Evolutionary conservation across 1,284 basidiomycete genomes (phyloP).

Genomic region (Mixia osmundae): DNA sequence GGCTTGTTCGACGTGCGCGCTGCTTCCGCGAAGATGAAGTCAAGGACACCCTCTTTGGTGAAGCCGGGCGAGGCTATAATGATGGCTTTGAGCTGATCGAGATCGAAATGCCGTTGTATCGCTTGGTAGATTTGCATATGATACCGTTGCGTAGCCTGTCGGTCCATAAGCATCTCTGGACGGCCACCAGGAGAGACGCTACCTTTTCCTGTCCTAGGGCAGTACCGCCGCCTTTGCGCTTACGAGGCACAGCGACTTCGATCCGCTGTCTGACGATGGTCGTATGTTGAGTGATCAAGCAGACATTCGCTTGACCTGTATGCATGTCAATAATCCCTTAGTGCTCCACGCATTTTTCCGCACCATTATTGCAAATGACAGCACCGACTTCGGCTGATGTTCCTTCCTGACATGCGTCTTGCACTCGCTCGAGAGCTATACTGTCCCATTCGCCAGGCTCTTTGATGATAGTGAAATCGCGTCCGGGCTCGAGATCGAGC

Average conservation of each 20-base stretch:
- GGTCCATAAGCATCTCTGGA: neutral
- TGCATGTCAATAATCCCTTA: neutral
- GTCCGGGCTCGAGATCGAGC: conserved; percentile 71
- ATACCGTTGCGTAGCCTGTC: conserved; percentile 12
- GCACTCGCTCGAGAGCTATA: conserved; percentile 52
- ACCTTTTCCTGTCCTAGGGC: conserved; percentile 48
- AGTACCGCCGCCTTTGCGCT: conserved; percentile 55
- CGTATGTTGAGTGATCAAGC: conserved; percentile 87
- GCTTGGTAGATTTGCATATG: conserved; percentile 42
- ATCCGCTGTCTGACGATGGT: conserved; percentile 81
- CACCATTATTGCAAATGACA: conserved; percentile 77
- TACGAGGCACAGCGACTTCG: conserved; percentile 71
- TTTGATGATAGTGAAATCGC: conserved; percentile 83
- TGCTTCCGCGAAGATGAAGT: conserved; percentile 64
- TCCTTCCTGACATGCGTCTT: conserved; percentile 74
- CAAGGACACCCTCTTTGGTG: conserved; percentile 70
- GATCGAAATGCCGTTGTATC: conserved; percentile 72
- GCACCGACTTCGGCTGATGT: conserved; percentile 89
- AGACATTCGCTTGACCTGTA: conserved; percentile 68
- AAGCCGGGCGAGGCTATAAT: conserved; percentile 94
- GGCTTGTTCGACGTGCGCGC: conserved; percentile 58
- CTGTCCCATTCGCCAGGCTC: conserved; percentile 59
- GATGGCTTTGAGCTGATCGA: conserved; percentile 55
- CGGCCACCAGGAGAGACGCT: conserved; percentile 1
- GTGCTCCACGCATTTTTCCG: conserved; percentile 7